A percentile compares a stretch with the other conserved stretches of the same genome.
These are phyloP conservation scores for Sclerotinia nivalis DNA, from an alignment of 2,329 filamentous ascomycete genomes.

Conservation along the genomic window DNA sequence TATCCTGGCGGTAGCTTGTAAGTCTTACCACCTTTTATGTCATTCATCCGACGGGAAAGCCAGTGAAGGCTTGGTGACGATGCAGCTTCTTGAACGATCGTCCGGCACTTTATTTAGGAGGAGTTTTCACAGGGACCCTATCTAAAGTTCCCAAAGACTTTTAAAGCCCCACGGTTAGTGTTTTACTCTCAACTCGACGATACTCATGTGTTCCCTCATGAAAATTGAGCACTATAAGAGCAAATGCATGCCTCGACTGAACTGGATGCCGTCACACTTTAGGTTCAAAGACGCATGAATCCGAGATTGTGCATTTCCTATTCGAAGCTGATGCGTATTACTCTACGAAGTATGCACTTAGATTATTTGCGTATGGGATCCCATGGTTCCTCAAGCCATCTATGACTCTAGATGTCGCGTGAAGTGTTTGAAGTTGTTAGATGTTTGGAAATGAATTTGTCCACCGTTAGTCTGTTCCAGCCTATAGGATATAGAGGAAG, in stretches of 20 bases:
- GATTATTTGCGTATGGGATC: background rate
- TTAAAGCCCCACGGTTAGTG: background rate
- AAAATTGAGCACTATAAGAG: background rate
- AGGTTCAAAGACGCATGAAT: background rate
- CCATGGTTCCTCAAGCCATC: no score
- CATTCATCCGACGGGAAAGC: background rate
- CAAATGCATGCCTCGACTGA: background rate
- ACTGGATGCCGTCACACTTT: background rate
- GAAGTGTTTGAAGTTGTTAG: conserved; percentile 9
- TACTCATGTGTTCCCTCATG: no score
- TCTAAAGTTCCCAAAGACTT: background rate
- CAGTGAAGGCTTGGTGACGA: background rate
- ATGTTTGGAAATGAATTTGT: background rate
- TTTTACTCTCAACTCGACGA: background rate
- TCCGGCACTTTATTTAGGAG: background rate
- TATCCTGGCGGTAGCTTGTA: background rate
- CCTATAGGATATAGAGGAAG: background rate
- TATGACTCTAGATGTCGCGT: conserved; percentile 3
- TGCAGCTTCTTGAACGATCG: background rate
- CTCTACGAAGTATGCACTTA: no score
- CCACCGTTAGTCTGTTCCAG: background rate
- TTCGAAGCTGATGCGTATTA: background rate
- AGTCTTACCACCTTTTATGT: background rate
- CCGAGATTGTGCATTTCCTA: background rate
- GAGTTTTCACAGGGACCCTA: background rate